These are phyloP conservation scores for Arabidopsis arenosa DNA, from an alignment of 345 rosid species.

Conservation along the genomic window DNA sequence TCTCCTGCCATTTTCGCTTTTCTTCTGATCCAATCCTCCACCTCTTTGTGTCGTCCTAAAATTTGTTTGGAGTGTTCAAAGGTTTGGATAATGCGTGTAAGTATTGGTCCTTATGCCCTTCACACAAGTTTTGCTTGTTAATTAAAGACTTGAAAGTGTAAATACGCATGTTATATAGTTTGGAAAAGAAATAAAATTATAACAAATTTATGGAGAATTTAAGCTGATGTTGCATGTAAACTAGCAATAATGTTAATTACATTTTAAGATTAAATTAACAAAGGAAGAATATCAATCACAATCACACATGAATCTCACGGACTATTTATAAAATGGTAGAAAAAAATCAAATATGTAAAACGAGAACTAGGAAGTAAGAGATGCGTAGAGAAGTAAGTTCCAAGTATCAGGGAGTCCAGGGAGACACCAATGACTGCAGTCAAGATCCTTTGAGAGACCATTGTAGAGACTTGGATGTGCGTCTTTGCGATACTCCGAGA, in stretches of 20 bases:
- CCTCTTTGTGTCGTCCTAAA: slow-evolving; percentile 18
- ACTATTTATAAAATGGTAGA: slow-evolving; percentile 23
- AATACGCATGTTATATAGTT: slow-evolving; percentile 27
- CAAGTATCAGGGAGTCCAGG: slow-evolving; percentile 97
- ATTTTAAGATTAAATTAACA: slow-evolving; percentile 12
- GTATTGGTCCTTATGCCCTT: slow-evolving; percentile 41
- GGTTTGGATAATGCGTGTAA: slow-evolving; percentile 35
- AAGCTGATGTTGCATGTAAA: slow-evolving; percentile 9
- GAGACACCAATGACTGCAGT: slow-evolving; percentile 96
- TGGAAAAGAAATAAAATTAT: not conserved
- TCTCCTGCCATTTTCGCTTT: slow-evolving; percentile 23
- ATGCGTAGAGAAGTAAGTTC: slow-evolving; percentile 72
- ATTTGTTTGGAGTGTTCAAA: slow-evolving; percentile 23
- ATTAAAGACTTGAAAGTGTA: slow-evolving; percentile 23
- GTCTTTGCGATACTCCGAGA: slow-evolving; percentile 69
- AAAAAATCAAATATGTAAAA: slow-evolving; percentile 26
- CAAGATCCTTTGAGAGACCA: slow-evolving; percentile 47
- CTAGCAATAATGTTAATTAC: slow-evolving; percentile 23
- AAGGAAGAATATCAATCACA: slow-evolving; percentile 26
- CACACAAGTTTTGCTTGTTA: slow-evolving; percentile 42
- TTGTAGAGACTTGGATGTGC: slow-evolving; percentile 76
- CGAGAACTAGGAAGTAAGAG: slow-evolving; percentile 51
- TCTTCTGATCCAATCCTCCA: slow-evolving; percentile 27
- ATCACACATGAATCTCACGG: slow-evolving; percentile 17
- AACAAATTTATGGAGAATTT: slow-evolving; percentile 7